Base-by-base conservation (phyloP, 352 stramenopile species). In the Lagenidium giganteum region DNA sequence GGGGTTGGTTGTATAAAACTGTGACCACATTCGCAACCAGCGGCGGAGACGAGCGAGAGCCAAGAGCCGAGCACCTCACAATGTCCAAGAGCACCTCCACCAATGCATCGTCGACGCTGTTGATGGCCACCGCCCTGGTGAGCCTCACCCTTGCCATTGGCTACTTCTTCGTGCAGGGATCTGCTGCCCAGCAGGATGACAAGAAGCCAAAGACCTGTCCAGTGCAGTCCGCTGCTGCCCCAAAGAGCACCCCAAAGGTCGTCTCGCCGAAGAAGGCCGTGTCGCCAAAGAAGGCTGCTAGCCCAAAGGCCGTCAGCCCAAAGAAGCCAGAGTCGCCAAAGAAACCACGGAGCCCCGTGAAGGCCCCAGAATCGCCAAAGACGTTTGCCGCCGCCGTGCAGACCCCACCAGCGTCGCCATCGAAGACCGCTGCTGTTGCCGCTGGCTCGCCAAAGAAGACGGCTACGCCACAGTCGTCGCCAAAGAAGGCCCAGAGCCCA, bases 81-180 rank as follows among this genome's bases (percentile, higher is more conserved):
- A n/a, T n/a, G n/a, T n/a, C n/a, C n/a, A n/a, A n/a, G n/a, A n/a
- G n/a, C n/a, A n/a, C n/a, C n/a, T n/a, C n/a, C n/a, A n/a, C n/a
- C n/a, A n/a, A n/a, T n/a, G n/a, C n/a, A n/a, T n/a, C n/a, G n/a
- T n/a, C n/a, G 12, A 50, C 68, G 55, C 61, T 86, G 43, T 49
- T 88, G 43, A 54, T 82, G 30, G 53, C 79, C 46, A 83, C 76
- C 47, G 65, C 72, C 13, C 55, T 88, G 33, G 54, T 88, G 28
- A 70, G 72, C 47, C 50, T 88, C 17, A 65, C 67, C 13, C 61
- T 88, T 44, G 66, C 63, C 9, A 60, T 81, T 31, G 76, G 72
- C 38, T 84, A 69, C 46, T 68, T 79, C 32, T 83, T 76, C 54
- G 47, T 82, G 42, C 70, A 83, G 26, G 43, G 51, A 26, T 54